Percentiles rank a stretch among this genome's conserved stretches.
Conservation (phyloP, 495 filamentous ascomycete genomes). For the Talaromyces wortmannii region DNA sequence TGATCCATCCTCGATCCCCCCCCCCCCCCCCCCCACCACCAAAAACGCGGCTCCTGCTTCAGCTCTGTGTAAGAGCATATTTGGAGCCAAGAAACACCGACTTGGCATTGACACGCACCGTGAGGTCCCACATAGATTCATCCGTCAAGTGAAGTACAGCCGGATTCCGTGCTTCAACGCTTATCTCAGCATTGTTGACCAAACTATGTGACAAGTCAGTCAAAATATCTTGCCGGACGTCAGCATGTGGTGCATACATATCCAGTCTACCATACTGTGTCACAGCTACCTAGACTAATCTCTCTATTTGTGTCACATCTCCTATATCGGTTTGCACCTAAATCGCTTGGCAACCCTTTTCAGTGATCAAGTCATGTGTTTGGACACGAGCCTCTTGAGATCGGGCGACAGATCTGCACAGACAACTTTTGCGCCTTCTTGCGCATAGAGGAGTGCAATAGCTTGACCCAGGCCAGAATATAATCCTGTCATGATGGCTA, state of each 20-base stretch:
- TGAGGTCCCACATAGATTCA: conserved; percentile 34
- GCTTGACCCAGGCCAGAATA: conserved; percentile 62
- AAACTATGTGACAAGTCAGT: conserved; percentile 21
- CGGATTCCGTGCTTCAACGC: conserved; percentile 12
- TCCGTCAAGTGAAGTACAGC: conserved; percentile 28
- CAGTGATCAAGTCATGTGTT: conserved; percentile 35
- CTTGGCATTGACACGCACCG: conserved; percentile 36
- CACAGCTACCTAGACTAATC: conserved; percentile 28
- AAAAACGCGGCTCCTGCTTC: conserved; percentile 31
- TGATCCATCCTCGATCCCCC: conserved; percentile 48
- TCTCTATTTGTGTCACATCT: conserved; percentile 25
- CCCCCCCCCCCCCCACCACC: too few relatives aligned
- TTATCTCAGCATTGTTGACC: conserved; percentile 49
- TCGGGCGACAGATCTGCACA: conserved; percentile 37
- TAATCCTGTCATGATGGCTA: conserved; percentile 58
- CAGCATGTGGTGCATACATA: conserved; percentile 24
- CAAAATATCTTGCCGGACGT: neutral
- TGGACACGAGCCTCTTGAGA: conserved; percentile 16
- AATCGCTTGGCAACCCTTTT: conserved; percentile 28
- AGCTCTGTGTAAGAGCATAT: conserved; percentile 44
- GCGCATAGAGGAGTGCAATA: conserved; percentile 44
- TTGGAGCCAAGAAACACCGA: conserved; percentile 46
- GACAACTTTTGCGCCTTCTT: conserved; percentile 53
- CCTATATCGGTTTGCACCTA: conserved; percentile 43
- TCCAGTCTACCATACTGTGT: conserved; percentile 38